Conservation (phyloP, 2,329 filamentous ascomycete species). For the Waltergamsia citrina region DNA sequence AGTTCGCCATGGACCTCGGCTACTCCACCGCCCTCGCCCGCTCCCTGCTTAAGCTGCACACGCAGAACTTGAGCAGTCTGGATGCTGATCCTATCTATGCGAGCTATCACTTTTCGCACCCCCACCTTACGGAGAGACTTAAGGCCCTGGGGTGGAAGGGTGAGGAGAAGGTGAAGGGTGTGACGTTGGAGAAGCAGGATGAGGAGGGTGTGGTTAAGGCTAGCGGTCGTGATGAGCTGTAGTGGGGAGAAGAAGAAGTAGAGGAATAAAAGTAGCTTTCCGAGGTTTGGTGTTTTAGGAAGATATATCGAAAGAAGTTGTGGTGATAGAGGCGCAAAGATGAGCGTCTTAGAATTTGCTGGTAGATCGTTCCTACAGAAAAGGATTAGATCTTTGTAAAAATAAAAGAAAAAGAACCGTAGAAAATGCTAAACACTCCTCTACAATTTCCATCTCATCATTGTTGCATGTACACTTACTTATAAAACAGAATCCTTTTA, state of each 20-base stretch:
- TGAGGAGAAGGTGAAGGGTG: conserved; percentile 30
- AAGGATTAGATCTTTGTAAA: too few species aligned
- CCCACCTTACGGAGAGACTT: conserved; percentile 86
- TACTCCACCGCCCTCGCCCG: conserved; percentile 75
- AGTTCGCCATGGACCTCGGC: conserved; percentile 76
- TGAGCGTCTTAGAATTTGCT: too few species aligned
- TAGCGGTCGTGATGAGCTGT: conserved; percentile 66
- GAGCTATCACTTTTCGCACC: conserved; percentile 97
- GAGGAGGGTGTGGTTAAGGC: conserved; percentile 50
- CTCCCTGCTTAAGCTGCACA: conserved; percentile 92
- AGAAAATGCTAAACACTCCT: too few species aligned
- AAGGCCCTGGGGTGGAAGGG: conserved; percentile 85
- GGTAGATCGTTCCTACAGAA: too few species aligned
- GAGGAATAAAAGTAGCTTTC: neutral
- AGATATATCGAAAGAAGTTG: too few species aligned
- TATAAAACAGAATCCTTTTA: too few species aligned
- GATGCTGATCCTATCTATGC: conserved; percentile 98
- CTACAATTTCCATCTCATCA: too few species aligned
- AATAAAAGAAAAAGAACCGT: too few species aligned
- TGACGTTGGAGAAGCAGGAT: conserved; percentile 26
- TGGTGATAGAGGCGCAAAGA: too few species aligned
- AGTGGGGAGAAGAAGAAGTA: conserved; percentile 14
- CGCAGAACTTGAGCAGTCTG: conserved; percentile 97
- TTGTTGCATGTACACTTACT: too few species aligned
- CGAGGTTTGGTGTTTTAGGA: neutral